Evolutionary conservation across 371 early-diverging fungal genomes (phyloP).

Genomic region (Lichtheimia hyalospora): DNA sequence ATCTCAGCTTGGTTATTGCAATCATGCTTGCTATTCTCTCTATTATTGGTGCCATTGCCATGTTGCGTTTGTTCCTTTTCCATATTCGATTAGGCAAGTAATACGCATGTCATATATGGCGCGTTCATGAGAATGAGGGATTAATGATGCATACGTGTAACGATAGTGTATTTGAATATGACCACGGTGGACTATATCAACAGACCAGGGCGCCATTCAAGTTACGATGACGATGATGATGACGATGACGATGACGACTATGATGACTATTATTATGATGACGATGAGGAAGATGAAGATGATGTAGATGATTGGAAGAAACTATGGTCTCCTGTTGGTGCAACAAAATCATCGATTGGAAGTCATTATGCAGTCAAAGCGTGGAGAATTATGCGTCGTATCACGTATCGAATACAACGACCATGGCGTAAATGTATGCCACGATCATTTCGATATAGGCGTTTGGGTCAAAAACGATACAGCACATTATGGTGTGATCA

Average conservation of each 20-base stretch:
- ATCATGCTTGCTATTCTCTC: conserved; percentile 23
- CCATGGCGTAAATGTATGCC: conserved; percentile 7
- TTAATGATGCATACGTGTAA: not conserved
- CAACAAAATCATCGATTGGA: not conserved
- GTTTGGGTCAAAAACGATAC: too few species aligned
- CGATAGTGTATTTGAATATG: conserved; percentile 33
- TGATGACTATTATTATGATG: conserved; percentile 11
- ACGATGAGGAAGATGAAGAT: not conserved
- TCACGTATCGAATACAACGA: conserved; percentile 2
- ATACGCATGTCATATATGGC: not conserved
- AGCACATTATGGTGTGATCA: too few species aligned
- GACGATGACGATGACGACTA: conserved; percentile 15
- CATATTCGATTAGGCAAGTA: conserved; percentile 48
- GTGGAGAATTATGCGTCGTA: not conserved
- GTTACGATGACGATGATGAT: conserved; percentile 22
- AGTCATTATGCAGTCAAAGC: not conserved
- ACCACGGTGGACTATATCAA: conserved; percentile 57
- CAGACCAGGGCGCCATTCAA: conserved; percentile 13
- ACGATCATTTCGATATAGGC: too few species aligned
- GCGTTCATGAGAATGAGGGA: not conserved
- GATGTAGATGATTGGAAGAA: not conserved
- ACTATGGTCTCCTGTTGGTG: not conserved
- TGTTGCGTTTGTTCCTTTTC: conserved; percentile 41
- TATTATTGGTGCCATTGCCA: conserved; percentile 28
- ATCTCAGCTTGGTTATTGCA: conserved; percentile 10